Evolutionary conservation across 202 grass and related monocot genomes (phyloP).

Genomic region (Digitaria exilis): DNA sequence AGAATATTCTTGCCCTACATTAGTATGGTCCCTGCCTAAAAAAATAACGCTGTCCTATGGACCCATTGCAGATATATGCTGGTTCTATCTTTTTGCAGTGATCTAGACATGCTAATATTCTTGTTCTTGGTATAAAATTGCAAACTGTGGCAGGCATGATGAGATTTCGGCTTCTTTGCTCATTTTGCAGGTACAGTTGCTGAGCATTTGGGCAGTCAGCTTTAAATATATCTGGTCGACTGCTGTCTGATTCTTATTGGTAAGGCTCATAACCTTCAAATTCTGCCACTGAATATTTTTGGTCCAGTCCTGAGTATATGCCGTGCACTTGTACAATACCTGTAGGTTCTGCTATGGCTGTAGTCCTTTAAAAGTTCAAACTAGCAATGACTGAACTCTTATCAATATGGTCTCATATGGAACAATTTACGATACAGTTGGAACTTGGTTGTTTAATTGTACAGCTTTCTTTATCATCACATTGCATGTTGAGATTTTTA

Average conservation of each 20-base stretch:
- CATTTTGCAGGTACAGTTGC: slow-evolving; percentile 24
- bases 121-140: slow-evolving; percentile 19
- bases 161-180: slow-evolving; percentile 23
- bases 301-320: neutral
- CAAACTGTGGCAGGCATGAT: neutral
- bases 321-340: neutral
- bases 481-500: neutral
- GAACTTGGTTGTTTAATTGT: neutral
- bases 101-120: slow-evolving; percentile 41
- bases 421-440: neutral
- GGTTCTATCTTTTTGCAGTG: slow-evolving; percentile 24
- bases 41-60: slow-evolving; percentile 2
- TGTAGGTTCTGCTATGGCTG: neutral
- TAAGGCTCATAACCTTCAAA: slow-evolving; percentile 27
- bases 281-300: neutral
- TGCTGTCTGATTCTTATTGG: slow-evolving; percentile 33
- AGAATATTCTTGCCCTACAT: slow-evolving; percentile 13
- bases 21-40: neutral
- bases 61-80: slow-evolving; percentile 37
- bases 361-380: neutral
- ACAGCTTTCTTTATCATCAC: neutral
- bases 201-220: slow-evolving; percentile 1
- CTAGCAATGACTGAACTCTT: neutral
- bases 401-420: neutral
- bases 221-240: neutral